Evolutionary conservation across 2,329 filamentous ascomycete genomes (phyloP).

Genomic region (Neofusicoccum umdonicola): DNA sequence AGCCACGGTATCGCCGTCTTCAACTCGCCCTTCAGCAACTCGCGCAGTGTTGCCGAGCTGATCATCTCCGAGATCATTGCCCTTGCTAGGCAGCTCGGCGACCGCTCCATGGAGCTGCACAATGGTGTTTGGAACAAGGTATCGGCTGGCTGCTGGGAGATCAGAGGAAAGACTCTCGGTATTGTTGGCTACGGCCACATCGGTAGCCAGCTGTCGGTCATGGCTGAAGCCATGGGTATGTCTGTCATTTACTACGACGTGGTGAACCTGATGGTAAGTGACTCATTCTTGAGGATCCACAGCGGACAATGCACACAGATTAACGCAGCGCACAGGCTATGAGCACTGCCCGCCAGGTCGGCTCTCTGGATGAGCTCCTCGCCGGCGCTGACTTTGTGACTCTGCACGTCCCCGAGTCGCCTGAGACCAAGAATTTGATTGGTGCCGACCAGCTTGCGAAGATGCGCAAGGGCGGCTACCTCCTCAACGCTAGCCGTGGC

Average conservation of each 20-base stretch:
- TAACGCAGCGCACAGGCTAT: conserved; percentile 51
- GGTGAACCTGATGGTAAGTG: conserved; percentile 72
- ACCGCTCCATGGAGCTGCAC: conserved; percentile 93
- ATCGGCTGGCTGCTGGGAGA: conserved; percentile 94
- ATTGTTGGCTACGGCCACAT: conserved; percentile 98
- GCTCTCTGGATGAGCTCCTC: conserved; percentile 73
- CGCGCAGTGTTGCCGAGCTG: conserved; percentile 90
- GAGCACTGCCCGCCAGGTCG: conserved; percentile 81
- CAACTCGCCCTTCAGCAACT: conserved; percentile 99
- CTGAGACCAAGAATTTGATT: conserved; percentile 93
- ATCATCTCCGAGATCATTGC: conserved; percentile 92
- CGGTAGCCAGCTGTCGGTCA: conserved; percentile 88
- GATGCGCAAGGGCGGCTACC: conserved; percentile 91
- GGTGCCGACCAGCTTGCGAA: conserved; percentile 71
- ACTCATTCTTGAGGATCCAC: neutral
- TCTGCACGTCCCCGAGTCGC: conserved; percentile 87
- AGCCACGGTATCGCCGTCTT: conserved; percentile 91
- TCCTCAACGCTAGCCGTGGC: conserved; percentile 94
- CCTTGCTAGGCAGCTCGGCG: conserved; percentile 86
- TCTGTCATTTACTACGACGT: conserved; percentile 96
- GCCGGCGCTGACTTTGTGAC: conserved; percentile 85
- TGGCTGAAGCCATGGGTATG: conserved; percentile 98
- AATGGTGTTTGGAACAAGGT: conserved; percentile 97
- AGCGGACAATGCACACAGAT: neutral
- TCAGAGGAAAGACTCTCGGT: conserved; percentile 92